Evolutionary conservation across 1,284 basidiomycete genomes (phyloP), one percentile per base, ranked within the genome.

Genomic region (Tilletia walkeri): DNA sequence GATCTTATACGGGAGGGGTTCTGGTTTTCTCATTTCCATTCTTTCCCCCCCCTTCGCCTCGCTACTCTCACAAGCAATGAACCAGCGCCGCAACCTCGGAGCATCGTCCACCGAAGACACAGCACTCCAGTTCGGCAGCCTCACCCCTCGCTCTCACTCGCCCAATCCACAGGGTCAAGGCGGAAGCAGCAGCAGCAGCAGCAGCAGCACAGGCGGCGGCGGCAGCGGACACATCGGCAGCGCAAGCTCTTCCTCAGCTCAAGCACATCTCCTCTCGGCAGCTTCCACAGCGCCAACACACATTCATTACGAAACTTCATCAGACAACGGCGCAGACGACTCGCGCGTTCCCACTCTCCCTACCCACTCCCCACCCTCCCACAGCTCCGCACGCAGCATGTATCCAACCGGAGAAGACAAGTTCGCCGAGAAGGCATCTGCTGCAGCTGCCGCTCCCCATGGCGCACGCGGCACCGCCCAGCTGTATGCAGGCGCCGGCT

Each of bases 341-440:
- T 45, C 41, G 41, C 41, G 9, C 41, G 41, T 45, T 7, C 41
- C 41, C 59, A 39, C 36, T 16, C 59, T 41, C 34, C 59, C 59
- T 39, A 53, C 50, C 16, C 34, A 63, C 54, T 56, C 34, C 54
- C 34, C 54, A 24, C 54, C 54, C 54, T 24, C 54, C 16, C 18
- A 56, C 36, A 24, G 30, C 59, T 34, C 59, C 34, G 34, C 59
- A 47, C 34, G 34, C 59, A 47, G 65, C 9, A 45, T 45, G 41
- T 45, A 45, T 24, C n/a, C 34, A 2, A 34, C 39, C 1, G 71
- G 71, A 20, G 68, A 69, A 53, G 69, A 70, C 67, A 72, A 72
- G 67, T 65, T 70, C 24, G 49, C 50, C 4, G 71, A 70, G 53
- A 72, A 70, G 65, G 59, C 36, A 41, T 39, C 30, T 14, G 59